Conservation (phyloP, 1,139 yeast species). For the Geotrichum phurueaensis region DNA sequence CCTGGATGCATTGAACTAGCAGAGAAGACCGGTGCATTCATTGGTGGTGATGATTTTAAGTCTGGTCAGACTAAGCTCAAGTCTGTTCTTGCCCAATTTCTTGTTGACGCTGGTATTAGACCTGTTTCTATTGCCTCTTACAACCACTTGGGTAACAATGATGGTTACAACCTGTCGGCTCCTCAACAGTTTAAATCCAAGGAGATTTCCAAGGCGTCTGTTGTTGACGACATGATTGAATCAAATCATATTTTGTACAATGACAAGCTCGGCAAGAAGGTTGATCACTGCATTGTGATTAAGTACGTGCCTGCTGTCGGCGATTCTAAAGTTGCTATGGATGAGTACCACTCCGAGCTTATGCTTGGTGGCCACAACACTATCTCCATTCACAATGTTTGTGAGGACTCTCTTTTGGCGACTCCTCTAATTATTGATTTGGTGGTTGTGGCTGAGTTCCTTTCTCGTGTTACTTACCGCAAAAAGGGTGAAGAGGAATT, state of each 20-base stretch:
- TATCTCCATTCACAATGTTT: conserved; percentile 87
- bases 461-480: conserved; percentile 77
- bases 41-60: conserved; percentile 97
- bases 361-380: conserved; percentile 98
- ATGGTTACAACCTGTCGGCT: conserved; percentile 86
- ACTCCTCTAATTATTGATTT: conserved; percentile 91
- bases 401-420: conserved; percentile 93
- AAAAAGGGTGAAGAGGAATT: conserved; percentile 45
- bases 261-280: conserved; percentile 66
- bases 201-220: conserved; percentile 90
- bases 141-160: conserved; percentile 95
- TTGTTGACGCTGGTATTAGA: conserved; percentile 96
- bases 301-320: conserved; percentile 93
- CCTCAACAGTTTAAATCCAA: conserved; percentile 92
- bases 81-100: conserved; percentile 89
- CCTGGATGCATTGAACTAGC: conserved; percentile 93
- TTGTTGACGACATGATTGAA: conserved; percentile 89
- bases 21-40: conserved; percentile 65
- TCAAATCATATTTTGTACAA: conserved; percentile 83
- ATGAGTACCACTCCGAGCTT: conserved; percentile 91
- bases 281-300: conserved; percentile 94
- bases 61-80: conserved; percentile 94
- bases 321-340: conserved; percentile 97
- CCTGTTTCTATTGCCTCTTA: conserved; percentile 92
- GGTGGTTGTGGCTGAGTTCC: conserved; percentile 83